Conservation (phyloP, 2,329 filamentous ascomycete species). For the Fonsecaea monophora region DNA sequence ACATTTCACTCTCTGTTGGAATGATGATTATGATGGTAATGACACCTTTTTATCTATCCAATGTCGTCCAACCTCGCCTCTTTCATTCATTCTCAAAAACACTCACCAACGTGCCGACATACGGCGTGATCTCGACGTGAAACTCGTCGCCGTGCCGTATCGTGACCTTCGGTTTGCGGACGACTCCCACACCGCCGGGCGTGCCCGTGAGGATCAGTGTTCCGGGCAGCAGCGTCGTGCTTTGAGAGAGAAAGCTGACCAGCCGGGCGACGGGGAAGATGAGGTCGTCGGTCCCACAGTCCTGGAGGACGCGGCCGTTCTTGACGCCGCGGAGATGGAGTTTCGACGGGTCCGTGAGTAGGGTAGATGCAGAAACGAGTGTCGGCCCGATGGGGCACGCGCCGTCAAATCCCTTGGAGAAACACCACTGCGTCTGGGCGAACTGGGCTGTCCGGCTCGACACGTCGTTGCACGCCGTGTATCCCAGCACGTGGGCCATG, state of each 20-base stretch:
- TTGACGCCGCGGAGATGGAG: constrained; percentile 46
- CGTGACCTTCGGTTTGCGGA: constrained; percentile 50
- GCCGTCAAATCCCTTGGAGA: constrained; percentile 51
- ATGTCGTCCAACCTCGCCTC: neutral
- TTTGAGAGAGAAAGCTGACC: constrained; percentile 48
- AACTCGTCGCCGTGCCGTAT: constrained; percentile 52
- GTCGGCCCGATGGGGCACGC: constrained; percentile 48
- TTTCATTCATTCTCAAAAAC: constrained; percentile 41
- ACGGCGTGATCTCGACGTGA: constrained; percentile 56
- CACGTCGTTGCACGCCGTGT: constrained; percentile 51
- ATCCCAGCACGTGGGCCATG: constrained; percentile 51
- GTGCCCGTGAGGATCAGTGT: constrained; percentile 54
- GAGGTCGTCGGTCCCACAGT: constrained; percentile 49
- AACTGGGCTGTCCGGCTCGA: constrained; percentile 49
- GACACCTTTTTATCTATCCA: too few relatives aligned
- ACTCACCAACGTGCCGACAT: constrained; percentile 58
- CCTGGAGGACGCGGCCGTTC: constrained; percentile 50
- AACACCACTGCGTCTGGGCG: constrained; percentile 51
- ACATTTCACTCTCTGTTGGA: too few relatives aligned
- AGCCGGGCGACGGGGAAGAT: constrained; percentile 50
- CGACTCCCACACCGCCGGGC: constrained; percentile 52
- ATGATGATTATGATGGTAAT: too few relatives aligned
- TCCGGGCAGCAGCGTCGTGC: constrained; percentile 49
- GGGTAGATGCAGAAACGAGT: constrained; percentile 43
- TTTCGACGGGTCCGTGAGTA: constrained; percentile 45